Base-by-base conservation (phyloP, 345 rosid species). In the Chamaenerion angustifolium region DNA sequence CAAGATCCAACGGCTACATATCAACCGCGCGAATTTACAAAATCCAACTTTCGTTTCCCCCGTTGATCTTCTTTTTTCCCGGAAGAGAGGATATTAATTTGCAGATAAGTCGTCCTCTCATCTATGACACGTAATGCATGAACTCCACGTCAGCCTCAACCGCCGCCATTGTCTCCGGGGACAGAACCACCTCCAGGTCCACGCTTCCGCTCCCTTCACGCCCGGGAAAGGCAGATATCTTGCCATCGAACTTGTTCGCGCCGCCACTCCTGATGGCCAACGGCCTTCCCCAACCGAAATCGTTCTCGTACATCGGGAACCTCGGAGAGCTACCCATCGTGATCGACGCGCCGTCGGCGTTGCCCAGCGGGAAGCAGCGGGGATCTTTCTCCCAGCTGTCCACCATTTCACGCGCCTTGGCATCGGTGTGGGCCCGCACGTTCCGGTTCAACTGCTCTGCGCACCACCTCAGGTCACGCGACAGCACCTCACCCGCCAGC, bases 261-360 rank as follows among this genome's bases (percentile, higher is more conserved):
- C 76, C 72, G 1, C 89, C 94, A 49, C 96, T 81, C 27, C 87
- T 67, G 49, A 87, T 70, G 13, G 81, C 71, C 64, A 77, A 9
- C 14, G 81, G 89, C 65, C 81, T 76, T 10, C 96, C 96, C 73
- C 83, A 37, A 40, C 89, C 94, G 54, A 50, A 50, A 14, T 50
- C 54, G 43, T 50, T 50, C 13, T 50, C 54, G 43, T 50, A 50
- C 54, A 50, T 83, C 50, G 81, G 52, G 64, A 87, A 87, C 58
- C 96, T 73, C 3, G 96, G 94, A 0, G 94, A 87, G 57, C 96
- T 81, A 56, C 94, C 94, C 71, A 87, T 74, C 81, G 79, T 71
- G 58, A 83, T 68, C 16, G 78, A 4, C 1, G 80, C 77, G 59
- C 76, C 85, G 51, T 76, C 79, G 56, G 66, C 61, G 14, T 50